A percentile compares a stretch with the other conserved stretches of the same genome.
Conservation (phyloP, 139 green algal species). For the Chlamydomonas applanata region DNA sequence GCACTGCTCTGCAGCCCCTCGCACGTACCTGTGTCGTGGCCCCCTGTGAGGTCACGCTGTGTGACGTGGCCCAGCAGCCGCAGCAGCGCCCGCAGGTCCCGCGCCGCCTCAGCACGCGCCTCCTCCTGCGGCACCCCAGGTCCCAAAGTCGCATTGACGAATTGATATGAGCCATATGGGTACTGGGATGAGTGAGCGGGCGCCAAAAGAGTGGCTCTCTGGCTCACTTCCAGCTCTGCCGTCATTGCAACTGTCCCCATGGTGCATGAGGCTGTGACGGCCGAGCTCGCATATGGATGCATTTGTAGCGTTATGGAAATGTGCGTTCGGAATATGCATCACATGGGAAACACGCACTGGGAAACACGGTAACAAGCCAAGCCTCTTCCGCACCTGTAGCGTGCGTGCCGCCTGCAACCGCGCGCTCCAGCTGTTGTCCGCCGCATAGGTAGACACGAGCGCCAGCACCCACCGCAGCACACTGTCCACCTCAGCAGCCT, state of each 20-base stretch:
- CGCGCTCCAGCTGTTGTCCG: constrained; percentile 2
- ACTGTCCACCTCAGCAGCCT: constrained; percentile 20
- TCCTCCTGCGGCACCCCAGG: constrained; percentile 30
- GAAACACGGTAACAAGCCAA: too few species aligned
- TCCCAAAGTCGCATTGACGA: background rate
- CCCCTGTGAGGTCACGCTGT: constrained; percentile 39
- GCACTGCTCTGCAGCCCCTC: constrained; percentile 13
- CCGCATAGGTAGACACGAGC: constrained; percentile 43
- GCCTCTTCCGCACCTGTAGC: background rate
- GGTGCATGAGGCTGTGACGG: too few species aligned
- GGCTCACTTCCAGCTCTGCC: too few species aligned
- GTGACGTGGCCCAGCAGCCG: constrained; percentile 78
- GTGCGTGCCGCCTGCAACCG: background rate
- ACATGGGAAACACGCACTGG: too few species aligned
- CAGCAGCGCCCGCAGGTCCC: constrained; percentile 78
- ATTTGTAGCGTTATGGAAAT: too few species aligned
- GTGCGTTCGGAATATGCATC: too few species aligned
- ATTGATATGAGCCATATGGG: background rate
- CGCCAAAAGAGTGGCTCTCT: background rate
- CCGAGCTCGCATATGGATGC: too few species aligned
- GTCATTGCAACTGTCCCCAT: too few species aligned
- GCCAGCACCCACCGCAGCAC: constrained; percentile 32
- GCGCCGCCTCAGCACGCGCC: constrained; percentile 47
- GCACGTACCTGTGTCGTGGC: too few species aligned
- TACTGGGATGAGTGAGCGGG: background rate